Conservation (phyloP, 73 alveolate species). For the Stentor coeruleus region DNA sequence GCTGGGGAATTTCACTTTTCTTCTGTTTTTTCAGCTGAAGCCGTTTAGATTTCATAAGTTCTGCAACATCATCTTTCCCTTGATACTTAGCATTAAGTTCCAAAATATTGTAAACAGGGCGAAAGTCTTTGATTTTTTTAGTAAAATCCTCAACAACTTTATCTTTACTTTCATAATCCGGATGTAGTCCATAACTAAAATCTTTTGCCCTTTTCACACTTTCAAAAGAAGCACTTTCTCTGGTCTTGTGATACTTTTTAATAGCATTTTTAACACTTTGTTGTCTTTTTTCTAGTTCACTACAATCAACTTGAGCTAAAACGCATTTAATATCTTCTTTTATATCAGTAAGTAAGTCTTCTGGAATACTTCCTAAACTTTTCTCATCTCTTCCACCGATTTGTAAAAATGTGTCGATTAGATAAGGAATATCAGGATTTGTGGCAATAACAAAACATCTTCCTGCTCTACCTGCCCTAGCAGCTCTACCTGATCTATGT, state of each 20-base stretch:
- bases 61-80: slow-evolving; percentile 29
- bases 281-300: slow-evolving; percentile 47
- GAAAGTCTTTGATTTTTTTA: slow-evolving; percentile 60
- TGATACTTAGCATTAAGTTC: slow-evolving; percentile 41
- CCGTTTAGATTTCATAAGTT: not conserved
- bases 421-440: slow-evolving; percentile 85
- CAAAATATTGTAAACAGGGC: slow-evolving; percentile 56
- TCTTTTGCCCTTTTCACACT: slow-evolving; percentile 62
- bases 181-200: slow-evolving; percentile 62
- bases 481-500: slow-evolving; percentile 99
- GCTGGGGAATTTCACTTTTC: not conserved
- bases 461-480: slow-evolving; percentile 97
- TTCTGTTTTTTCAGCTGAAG: slow-evolving; percentile 20
- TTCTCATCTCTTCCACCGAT: slow-evolving; percentile 70
- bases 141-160: slow-evolving; percentile 53
- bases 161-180: slow-evolving; percentile 54
- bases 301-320: slow-evolving; percentile 41
- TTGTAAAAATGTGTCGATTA: slow-evolving; percentile 81
- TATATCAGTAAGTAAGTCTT: slow-evolving; percentile 26
- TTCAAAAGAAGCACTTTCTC: slow-evolving; percentile 63
- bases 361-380: slow-evolving; percentile 39
- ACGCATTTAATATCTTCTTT: not conserved
- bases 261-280: slow-evolving; percentile 67
- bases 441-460: slow-evolving; percentile 72
- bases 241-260: slow-evolving; percentile 68